Percentiles rank a stretch among this genome's conserved stretches.
phyloP scores from a whole-genome alignment of 139 green algal species.

The Picochlorum sp. region DNA sequence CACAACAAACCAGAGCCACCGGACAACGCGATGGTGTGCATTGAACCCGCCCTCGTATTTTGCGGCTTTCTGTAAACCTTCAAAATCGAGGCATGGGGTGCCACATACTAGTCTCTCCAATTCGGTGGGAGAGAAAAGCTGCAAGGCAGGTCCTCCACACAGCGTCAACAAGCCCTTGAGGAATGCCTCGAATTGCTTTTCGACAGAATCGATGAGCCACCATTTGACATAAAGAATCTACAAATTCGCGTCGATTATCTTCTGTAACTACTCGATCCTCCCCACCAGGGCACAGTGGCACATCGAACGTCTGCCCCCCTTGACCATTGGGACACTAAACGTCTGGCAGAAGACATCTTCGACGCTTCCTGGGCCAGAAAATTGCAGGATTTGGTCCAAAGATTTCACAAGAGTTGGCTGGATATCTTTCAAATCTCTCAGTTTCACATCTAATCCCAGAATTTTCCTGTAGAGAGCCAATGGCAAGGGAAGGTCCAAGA shows the following conservation, averaged over 20 bases:
- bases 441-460: constrained; percentile 52
- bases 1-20: constrained; percentile 80
- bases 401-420: constrained; percentile 62
- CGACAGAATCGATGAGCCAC: constrained; percentile 56
- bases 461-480: constrained; percentile 87
- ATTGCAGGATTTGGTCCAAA: constrained; percentile 63
- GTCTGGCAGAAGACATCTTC: constrained; percentile 78
- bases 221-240: constrained; percentile 69
- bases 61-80: constrained; percentile 59
- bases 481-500: constrained; percentile 84
- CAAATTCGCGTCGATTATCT: constrained; percentile 78
- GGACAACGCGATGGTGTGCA: constrained; percentile 32
- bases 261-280: constrained; percentile 68
- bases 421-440: constrained; percentile 84
- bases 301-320: constrained; percentile 48
- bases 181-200: constrained; percentile 73
- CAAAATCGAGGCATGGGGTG: constrained; percentile 85
- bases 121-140: constrained; percentile 83
- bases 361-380: constrained; percentile 45
- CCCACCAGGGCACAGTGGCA: constrained; percentile 51
- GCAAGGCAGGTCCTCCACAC: constrained; percentile 70
- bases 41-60: constrained; percentile 84
- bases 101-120: constrained; percentile 83
- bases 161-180: constrained; percentile 74
- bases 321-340: constrained; percentile 64